These are phyloP conservation scores for Handroanthus guayacan DNA, from an alignment of 257 asterid genomes.

Conservation along the genomic window DNA sequence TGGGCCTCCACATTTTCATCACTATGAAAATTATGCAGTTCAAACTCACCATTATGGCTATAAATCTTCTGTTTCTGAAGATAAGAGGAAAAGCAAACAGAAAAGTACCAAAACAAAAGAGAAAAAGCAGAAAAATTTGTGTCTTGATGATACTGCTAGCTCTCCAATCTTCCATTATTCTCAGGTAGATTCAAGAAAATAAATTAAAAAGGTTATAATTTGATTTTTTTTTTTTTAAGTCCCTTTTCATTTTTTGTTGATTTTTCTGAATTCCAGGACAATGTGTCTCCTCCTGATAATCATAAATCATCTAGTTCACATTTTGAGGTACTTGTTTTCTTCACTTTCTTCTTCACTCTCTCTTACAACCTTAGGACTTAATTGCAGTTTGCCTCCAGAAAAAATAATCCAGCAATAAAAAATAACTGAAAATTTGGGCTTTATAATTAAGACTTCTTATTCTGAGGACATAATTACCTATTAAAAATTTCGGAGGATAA, in stretches of 20 bases:
- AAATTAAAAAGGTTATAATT: background rate
- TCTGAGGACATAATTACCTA: too few relatives aligned
- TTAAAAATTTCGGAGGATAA: too few relatives aligned
- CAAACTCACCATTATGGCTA: background rate
- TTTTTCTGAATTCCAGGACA: constrained; percentile 47
- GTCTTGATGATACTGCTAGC: constrained; percentile 96
- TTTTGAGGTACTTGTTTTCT: constrained; percentile 51
- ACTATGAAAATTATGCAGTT: background rate
- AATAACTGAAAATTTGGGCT: too few relatives aligned
- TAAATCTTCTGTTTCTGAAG: constrained; percentile 20
- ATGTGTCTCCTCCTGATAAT: constrained; percentile 46
- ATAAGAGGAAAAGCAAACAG: constrained; percentile 40
- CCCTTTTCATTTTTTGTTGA: background rate
- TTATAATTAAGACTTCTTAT: too few relatives aligned
- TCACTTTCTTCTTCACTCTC: background rate
- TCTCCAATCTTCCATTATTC: constrained; percentile 63
- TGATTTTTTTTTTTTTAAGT: background rate
- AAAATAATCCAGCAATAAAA: too few relatives aligned
- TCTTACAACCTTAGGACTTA: too few relatives aligned
- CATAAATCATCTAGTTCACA: constrained; percentile 50
- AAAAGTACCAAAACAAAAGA: constrained; percentile 41
- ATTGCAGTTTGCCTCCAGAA: too few relatives aligned
- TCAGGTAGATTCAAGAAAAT: constrained; percentile 46
- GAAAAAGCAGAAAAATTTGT: constrained; percentile 42
- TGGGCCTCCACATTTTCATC: constrained; percentile 67